Percentiles rank a stretch among this genome's conserved stretches.
phyloP scores from a whole-genome alignment of 2,329 filamentous ascomycete genomes.

The Knoxdaviesia proteae region DNA sequence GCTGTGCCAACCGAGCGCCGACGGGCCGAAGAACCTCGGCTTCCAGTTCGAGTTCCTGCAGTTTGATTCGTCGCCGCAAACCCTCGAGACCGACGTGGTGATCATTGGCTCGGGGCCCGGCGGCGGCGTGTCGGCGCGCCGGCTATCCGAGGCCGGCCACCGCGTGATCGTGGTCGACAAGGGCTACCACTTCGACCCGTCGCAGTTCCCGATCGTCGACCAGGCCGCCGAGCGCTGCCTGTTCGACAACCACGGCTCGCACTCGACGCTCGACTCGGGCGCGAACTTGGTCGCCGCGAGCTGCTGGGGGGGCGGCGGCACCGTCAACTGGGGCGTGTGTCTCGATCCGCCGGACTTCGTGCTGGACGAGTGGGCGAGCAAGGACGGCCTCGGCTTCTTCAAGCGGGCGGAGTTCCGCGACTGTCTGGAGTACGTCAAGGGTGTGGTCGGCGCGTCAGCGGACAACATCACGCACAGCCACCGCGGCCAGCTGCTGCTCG shows the following conservation, averaged over 20 bases:
- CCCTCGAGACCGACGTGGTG: slow-evolving; percentile 45
- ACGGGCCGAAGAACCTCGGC: slow-evolving; percentile 19
- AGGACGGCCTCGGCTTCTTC: slow-evolving; percentile 49
- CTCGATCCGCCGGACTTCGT: slow-evolving; percentile 53
- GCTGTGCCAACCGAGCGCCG: too few relatives aligned
- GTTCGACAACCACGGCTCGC: slow-evolving; percentile 45
- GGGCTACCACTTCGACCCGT: slow-evolving; percentile 52
- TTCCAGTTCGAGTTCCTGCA: slow-evolving; percentile 43
- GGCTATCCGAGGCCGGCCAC: slow-evolving; percentile 55
- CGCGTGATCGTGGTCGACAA: slow-evolving; percentile 68
- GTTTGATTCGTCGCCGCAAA: slow-evolving; percentile 11
- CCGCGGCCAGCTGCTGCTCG: slow-evolving; percentile 49
- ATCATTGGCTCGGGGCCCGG: slow-evolving; percentile 78
- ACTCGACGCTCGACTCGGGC: slow-evolving; percentile 32
- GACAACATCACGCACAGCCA: slow-evolving; percentile 51
- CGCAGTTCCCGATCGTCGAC: slow-evolving; percentile 55
- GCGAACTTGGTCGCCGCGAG: slow-evolving; percentile 45
- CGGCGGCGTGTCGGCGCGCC: slow-evolving; percentile 62
- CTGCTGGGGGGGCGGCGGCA: slow-evolving; percentile 70
- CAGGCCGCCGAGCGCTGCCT: slow-evolving; percentile 38
- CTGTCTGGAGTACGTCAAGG: slow-evolving; percentile 60
- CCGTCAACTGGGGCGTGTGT: slow-evolving; percentile 62
- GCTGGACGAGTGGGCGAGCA: slow-evolving; percentile 58
- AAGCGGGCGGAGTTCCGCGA: slow-evolving; percentile 52
- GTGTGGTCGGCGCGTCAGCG: slow-evolving; percentile 53